Evolutionary conservation across 1,284 basidiomycete genomes (phyloP).

Genomic region (Trametes pubescens): DNA sequence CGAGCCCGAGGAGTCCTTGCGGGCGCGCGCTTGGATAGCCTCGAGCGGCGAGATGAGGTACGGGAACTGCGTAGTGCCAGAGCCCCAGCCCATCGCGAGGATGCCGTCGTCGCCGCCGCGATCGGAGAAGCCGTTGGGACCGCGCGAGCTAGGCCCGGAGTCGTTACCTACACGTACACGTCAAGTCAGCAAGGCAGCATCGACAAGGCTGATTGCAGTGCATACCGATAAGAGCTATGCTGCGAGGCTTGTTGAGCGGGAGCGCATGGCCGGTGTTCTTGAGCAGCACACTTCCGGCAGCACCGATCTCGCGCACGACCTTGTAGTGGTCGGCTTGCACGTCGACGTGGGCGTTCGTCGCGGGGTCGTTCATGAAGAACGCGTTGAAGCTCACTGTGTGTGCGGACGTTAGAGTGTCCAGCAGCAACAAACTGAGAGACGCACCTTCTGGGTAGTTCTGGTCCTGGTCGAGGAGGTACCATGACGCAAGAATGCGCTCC

Average conservation of each 20-base stretch:
- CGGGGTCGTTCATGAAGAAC: conserved; percentile 58
- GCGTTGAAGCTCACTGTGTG: conserved; percentile 66
- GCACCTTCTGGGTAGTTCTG: conserved; percentile 56
- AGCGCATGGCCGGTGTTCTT: conserved; percentile 78
- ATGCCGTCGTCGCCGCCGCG: conserved; percentile 71
- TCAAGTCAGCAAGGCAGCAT: not conserved
- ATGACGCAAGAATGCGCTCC: conserved; percentile 67
- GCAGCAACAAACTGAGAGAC: too few species aligned
- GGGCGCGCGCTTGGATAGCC: conserved; percentile 71
- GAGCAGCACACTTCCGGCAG: conserved; percentile 80
- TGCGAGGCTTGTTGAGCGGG: conserved; percentile 70
- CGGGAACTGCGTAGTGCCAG: conserved; percentile 61
- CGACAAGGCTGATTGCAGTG: not conserved
- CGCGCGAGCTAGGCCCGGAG: conserved; percentile 71
- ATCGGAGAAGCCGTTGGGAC: conserved; percentile 80
- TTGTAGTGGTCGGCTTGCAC: conserved; percentile 80
- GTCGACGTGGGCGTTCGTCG: conserved; percentile 72
- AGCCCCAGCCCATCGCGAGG: conserved; percentile 86
- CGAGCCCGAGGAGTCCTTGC: conserved; percentile 61
- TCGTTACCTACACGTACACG: conserved; percentile 47
- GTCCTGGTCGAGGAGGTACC: conserved; percentile 74
- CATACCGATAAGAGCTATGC: conserved; percentile 63
- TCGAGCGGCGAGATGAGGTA: conserved; percentile 73
- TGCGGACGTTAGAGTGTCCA: too few species aligned
- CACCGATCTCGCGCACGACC: conserved; percentile 78